Conservation (phyloP, 352 stramenopile genomes). For the Phytophthora nicotianae region DNA sequence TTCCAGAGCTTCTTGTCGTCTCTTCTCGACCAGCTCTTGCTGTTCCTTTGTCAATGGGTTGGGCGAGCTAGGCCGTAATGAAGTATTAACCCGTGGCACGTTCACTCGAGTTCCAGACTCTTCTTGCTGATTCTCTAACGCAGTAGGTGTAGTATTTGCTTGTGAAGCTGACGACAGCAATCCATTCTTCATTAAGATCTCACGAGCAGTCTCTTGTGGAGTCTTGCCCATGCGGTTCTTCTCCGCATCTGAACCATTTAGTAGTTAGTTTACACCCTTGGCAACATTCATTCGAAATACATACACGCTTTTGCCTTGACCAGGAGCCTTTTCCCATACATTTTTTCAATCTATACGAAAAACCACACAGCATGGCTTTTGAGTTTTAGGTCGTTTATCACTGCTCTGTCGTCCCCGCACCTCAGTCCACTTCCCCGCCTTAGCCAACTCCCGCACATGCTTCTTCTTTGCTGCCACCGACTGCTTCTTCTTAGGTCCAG, state of each 20-base stretch:
- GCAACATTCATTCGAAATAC: background rate
- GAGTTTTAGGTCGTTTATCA: background rate
- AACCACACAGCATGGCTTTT: background rate
- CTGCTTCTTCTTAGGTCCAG: constrained; percentile 24
- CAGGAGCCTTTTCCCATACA: constrained; percentile 78
- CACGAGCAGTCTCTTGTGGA: constrained; percentile 61
- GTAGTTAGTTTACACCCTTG: background rate
- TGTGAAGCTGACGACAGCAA: constrained; percentile 32
- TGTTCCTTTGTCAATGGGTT: constrained; percentile 65
- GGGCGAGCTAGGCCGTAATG: constrained; percentile 21
- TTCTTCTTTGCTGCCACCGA: constrained; percentile 62
- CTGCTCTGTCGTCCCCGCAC: constrained; percentile 22
- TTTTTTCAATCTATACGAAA: constrained; percentile 55
- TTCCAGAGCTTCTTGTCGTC: constrained; percentile 64
- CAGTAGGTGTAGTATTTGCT: background rate
- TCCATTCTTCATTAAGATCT: constrained; percentile 71
- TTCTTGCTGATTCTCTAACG: background rate
- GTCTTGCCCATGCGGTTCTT: constrained; percentile 57
- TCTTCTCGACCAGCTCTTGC: constrained; percentile 53
- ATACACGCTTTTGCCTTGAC: constrained; percentile 69
- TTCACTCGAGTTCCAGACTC: background rate
- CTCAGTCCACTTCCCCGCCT: constrained; percentile 52
- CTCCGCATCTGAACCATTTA: constrained; percentile 41
- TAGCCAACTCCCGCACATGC: constrained; percentile 74
- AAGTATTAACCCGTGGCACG: background rate